phyloP scores from a whole-genome alignment of 805 yeast genomes.

The Komagataella populi region DNA sequence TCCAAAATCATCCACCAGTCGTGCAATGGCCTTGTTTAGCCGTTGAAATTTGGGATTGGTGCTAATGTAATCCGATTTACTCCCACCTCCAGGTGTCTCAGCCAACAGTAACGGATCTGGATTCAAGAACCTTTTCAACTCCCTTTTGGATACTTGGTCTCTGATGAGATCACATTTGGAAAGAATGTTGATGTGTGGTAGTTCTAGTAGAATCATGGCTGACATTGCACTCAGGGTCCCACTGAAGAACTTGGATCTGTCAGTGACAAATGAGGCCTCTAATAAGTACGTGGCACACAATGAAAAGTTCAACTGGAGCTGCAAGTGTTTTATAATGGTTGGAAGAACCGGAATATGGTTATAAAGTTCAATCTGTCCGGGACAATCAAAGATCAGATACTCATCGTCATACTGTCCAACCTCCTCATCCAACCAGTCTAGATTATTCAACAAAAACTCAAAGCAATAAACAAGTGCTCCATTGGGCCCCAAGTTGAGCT shows the following conservation, averaged over 20 bases:
- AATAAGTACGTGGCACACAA: slow-evolving; percentile 85
- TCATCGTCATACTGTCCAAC: slow-evolving; percentile 94
- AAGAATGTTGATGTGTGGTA: slow-evolving; percentile 87
- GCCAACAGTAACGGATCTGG: slow-evolving; percentile 79
- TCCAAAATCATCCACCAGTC: slow-evolving; percentile 91
- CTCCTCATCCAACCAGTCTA: slow-evolving; percentile 97
- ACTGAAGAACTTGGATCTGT: slow-evolving; percentile 81
- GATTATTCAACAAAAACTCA: slow-evolving; percentile 74
- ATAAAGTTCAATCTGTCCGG: slow-evolving; percentile 92
- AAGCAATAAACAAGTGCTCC: slow-evolving; percentile 92
- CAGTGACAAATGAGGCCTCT: slow-evolving; percentile 91
- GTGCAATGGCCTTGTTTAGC: slow-evolving; percentile 73
- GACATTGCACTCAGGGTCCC: slow-evolving; percentile 97
- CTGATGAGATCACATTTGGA: slow-evolving; percentile 81
- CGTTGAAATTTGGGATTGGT: slow-evolving; percentile 46
- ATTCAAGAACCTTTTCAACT: slow-evolving; percentile 70
- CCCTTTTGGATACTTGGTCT: slow-evolving; percentile 62
- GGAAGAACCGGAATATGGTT: slow-evolving; percentile 93
- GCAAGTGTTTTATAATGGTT: slow-evolving; percentile 73
- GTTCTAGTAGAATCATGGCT: slow-evolving; percentile 89
- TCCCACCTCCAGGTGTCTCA: slow-evolving; percentile 20
- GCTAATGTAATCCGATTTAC: slow-evolving; percentile 6
- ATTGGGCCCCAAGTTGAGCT: slow-evolving; percentile 84
- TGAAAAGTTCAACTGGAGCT: slow-evolving; percentile 66
- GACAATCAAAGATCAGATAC: slow-evolving; percentile 88